phyloP scores from a whole-genome alignment of 2,329 filamentous ascomycete genomes.

The Cladosporium sp. region DNA sequence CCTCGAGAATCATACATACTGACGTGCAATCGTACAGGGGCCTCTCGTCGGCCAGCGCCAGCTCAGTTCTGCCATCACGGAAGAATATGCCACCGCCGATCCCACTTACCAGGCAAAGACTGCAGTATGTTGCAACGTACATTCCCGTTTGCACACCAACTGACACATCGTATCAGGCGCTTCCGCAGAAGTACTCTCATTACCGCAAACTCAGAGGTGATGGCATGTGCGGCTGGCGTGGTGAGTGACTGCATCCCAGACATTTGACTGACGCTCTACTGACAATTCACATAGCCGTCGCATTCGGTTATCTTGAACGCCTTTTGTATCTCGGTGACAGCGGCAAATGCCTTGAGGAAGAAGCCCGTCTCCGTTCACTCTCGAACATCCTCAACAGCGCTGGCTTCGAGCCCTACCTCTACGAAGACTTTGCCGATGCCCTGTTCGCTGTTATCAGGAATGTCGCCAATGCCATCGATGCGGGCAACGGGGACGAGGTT shows the following conservation, averaged over 20 bases:
- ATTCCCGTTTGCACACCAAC: background rate
- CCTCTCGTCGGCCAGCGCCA: slow-evolving; percentile 75
- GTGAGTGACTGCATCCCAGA: slow-evolving; percentile 48
- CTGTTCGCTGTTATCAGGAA: slow-evolving; percentile 64
- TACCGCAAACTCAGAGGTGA: slow-evolving; percentile 87
- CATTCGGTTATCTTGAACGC: slow-evolving; percentile 88
- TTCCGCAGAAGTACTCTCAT: slow-evolving; percentile 78
- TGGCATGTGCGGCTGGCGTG: slow-evolving; percentile 96
- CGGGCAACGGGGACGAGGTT: slow-evolving; percentile 45
- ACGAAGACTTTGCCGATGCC: slow-evolving; percentile 79
- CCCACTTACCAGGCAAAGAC: slow-evolving; percentile 82
- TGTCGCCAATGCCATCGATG: slow-evolving; percentile 54
- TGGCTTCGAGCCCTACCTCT: slow-evolving; percentile 64
- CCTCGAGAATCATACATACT: background rate
- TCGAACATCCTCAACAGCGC: slow-evolving; percentile 64
- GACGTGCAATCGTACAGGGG: slow-evolving; percentile 52
- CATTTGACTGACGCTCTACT: slow-evolving; percentile 16
- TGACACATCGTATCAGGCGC: slow-evolving; percentile 48
- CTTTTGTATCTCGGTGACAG: slow-evolving; percentile 64
- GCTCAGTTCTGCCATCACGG: slow-evolving; percentile 69
- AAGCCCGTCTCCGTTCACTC: slow-evolving; percentile 65
- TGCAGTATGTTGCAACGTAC: slow-evolving; percentile 54
- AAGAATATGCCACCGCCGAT: slow-evolving; percentile 86
- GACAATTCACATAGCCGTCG: slow-evolving; percentile 61
- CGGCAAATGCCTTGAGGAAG: slow-evolving; percentile 63